Evolutionary conservation across 805 yeast species (phyloP).

Genomic region (Ascoidea asiatica): DNA sequence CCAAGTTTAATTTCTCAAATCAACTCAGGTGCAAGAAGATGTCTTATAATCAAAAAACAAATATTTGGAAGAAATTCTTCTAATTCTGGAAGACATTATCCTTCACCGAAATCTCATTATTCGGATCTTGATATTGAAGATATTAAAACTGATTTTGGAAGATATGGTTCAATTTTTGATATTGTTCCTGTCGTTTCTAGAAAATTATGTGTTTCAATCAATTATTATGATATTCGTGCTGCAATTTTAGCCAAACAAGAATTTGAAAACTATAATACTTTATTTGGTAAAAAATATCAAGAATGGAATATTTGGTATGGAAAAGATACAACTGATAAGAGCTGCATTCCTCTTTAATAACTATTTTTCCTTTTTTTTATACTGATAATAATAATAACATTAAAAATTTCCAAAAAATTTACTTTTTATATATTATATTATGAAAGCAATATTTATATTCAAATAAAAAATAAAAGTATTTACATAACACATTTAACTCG

Average conservation of each 20-base stretch:
- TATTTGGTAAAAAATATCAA: conserved; percentile 29
- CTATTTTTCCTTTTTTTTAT: too few species aligned
- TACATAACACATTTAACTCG: too few species aligned
- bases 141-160: conserved; percentile 34
- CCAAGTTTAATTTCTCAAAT: not conserved
- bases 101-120: conserved; percentile 29
- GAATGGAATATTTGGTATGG: conserved; percentile 60
- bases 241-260: conserved; percentile 47
- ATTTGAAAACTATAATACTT: conserved; percentile 21
- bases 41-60: conserved; percentile 31
- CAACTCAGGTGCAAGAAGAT: conserved; percentile 33
- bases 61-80: conserved; percentile 8
- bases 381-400: too few species aligned
- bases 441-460: too few species aligned
- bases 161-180: conserved; percentile 48
- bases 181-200: conserved; percentile 55
- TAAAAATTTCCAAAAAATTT: too few species aligned
- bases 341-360: conserved; percentile 19
- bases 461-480: too few species aligned
- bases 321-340: conserved; percentile 49
- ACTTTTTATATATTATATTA: too few species aligned
- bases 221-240: conserved; percentile 40
- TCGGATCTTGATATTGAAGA: conserved; percentile 31
- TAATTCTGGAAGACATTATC: conserved; percentile 19
- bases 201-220: conserved; percentile 46